phyloP scores from a whole-genome alignment of 176 grass and related monocot species.

The Lolium perenne region DNA sequence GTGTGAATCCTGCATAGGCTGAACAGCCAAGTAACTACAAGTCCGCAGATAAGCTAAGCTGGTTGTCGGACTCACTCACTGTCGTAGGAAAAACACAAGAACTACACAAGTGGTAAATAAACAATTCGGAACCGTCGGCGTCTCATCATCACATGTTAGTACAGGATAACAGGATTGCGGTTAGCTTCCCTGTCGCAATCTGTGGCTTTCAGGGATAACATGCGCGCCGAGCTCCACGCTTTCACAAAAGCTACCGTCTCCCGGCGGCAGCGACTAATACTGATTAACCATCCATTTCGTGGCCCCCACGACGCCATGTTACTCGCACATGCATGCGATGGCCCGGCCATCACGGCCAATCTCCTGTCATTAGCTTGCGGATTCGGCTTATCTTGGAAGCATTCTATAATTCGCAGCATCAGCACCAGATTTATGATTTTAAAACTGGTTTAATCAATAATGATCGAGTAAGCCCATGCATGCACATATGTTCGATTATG shows the following conservation, averaged over 20 bases:
- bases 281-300: slow-evolving; percentile 44
- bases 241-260: slow-evolving; percentile 40
- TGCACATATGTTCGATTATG: background rate
- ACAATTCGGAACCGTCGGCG: background rate
- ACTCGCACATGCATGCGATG: slow-evolving; percentile 66
- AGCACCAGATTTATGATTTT: slow-evolving; percentile 1
- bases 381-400: slow-evolving; percentile 49
- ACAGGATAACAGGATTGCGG: background rate
- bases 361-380: slow-evolving; percentile 34
- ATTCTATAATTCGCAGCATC: slow-evolving; percentile 1
- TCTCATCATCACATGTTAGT: slow-evolving; percentile 1
- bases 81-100: background rate
- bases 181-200: slow-evolving; percentile 40
- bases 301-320: slow-evolving; percentile 50
- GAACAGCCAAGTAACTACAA: background rate
- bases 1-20: background rate
- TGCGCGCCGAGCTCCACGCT: slow-evolving; percentile 35
- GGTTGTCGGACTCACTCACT: too few species aligned
- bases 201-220: slow-evolving; percentile 36
- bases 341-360: slow-evolving; percentile 50
- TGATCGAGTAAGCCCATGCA: background rate
- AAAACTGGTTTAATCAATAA: background rate
- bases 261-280: background rate
- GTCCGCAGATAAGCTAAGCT: background rate
- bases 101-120: background rate